Conservation (phyloP, 306 rosid species). For the Cicer judaicum region DNA sequence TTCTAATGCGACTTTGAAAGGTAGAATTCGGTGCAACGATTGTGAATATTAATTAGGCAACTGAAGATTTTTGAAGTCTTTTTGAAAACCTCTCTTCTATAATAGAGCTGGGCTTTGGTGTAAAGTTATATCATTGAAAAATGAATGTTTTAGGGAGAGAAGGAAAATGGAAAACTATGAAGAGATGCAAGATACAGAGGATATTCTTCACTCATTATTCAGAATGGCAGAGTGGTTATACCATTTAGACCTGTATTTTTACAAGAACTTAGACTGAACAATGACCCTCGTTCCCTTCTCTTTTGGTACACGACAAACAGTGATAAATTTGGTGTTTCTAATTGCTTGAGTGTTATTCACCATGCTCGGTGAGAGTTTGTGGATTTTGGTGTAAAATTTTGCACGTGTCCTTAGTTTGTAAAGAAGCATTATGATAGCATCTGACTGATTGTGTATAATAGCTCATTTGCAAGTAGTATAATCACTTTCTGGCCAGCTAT, state of each 20-base stretch:
- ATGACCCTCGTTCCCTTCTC: slow-evolving; percentile 11
- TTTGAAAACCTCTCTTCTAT: slow-evolving; percentile 3
- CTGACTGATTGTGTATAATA: neutral
- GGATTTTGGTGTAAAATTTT: slow-evolving; percentile 7
- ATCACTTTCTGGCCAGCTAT: slow-evolving; percentile 12
- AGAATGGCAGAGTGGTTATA: slow-evolving; percentile 5
- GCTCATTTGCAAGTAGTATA: slow-evolving; percentile 27
- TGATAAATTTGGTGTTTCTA: neutral
- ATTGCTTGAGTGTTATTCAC: slow-evolving; percentile 8
- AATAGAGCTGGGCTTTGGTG: slow-evolving; percentile 19
- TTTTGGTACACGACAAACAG: slow-evolving; percentile 16
- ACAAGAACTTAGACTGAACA: slow-evolving; percentile 13
- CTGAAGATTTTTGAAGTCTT: slow-evolving; percentile 21
- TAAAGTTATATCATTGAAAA: slow-evolving; percentile 20
- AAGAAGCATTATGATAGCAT: neutral
- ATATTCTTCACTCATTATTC: slow-evolving; percentile 6
- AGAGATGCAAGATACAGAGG: slow-evolving; percentile 7
- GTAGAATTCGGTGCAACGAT: neutral
- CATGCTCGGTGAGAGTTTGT: neutral
- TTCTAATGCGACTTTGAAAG: slow-evolving; percentile 7
- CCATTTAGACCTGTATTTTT: slow-evolving; percentile 1
- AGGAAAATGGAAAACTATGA: slow-evolving; percentile 18
- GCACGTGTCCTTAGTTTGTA: neutral
- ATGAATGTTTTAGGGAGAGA: slow-evolving; percentile 3
- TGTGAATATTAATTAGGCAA: slow-evolving; percentile 32